phyloP scores from a whole-genome alignment of 441 rosid genomes.

The Sinapis alba region DNA sequence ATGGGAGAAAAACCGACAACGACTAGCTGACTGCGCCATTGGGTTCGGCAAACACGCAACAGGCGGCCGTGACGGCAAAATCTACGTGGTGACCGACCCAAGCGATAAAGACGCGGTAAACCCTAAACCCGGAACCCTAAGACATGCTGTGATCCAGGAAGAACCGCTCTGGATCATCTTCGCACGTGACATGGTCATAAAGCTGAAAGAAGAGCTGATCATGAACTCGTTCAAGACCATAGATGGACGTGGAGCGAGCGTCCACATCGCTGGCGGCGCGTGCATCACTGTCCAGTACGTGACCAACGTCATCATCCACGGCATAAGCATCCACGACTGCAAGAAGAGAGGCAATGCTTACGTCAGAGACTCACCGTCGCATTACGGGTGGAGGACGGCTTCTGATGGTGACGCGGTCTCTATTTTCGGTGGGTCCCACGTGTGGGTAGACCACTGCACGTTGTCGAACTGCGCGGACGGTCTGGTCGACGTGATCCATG shows the following conservation, averaged over 20 bases:
- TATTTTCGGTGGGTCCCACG: slow-evolving; percentile 54
- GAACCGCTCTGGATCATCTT: slow-evolving; percentile 70
- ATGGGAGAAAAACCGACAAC: slow-evolving; percentile 55
- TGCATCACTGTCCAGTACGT: slow-evolving; percentile 64
- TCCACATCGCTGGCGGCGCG: slow-evolving; percentile 68
- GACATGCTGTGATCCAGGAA: slow-evolving; percentile 69
- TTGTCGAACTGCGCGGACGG: slow-evolving; percentile 66
- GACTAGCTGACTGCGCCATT: slow-evolving; percentile 58
- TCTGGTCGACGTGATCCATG: slow-evolving; percentile 58
- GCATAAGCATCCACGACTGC: slow-evolving; percentile 59
- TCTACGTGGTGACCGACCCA: slow-evolving; percentile 55
- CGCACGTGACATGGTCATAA: slow-evolving; percentile 68
- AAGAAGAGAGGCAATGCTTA: slow-evolving; percentile 65
- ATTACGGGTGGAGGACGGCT: slow-evolving; percentile 71
- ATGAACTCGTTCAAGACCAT: slow-evolving; percentile 81
- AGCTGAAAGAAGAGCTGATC: slow-evolving; percentile 60
- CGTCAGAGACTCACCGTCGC: slow-evolving; percentile 70
- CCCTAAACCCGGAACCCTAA: slow-evolving; percentile 72
- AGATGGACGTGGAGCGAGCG: slow-evolving; percentile 64
- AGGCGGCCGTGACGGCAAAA: slow-evolving; percentile 69
- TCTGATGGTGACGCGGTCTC: slow-evolving; percentile 72
- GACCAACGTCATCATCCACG: slow-evolving; percentile 71
- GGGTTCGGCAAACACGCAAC: slow-evolving; percentile 71
- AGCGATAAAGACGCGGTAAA: slow-evolving; percentile 53
- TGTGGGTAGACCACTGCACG: slow-evolving; percentile 70